phyloP scores from a whole-genome alignment of 495 filamentous ascomycete genomes.

The Annulohypoxylon maeteangense region DNA sequence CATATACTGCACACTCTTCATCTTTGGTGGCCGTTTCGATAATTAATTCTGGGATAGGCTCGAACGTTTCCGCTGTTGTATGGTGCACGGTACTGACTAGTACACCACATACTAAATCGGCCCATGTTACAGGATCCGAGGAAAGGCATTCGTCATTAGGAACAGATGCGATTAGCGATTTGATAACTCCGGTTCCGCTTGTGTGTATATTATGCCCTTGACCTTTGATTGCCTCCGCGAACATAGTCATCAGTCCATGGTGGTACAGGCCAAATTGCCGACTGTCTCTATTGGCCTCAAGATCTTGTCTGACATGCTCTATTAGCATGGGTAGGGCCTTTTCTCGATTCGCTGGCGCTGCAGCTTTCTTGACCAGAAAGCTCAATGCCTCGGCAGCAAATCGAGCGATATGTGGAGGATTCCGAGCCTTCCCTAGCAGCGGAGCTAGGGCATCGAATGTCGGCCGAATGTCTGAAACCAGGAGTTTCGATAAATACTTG shows the following conservation, averaged over 20 bases:
- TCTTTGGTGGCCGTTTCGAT: constrained; percentile 59
- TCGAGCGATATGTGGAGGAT: constrained; percentile 83
- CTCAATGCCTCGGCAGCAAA: constrained; percentile 96
- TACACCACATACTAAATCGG: constrained; percentile 77
- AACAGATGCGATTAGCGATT: constrained; percentile 65
- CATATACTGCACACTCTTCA: constrained; percentile 44
- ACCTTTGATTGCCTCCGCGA: constrained; percentile 87
- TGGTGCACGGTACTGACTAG: constrained; percentile 85
- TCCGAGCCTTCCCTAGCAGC: constrained; percentile 82
- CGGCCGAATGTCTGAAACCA: constrained; percentile 86
- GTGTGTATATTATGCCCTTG: constrained; percentile 84
- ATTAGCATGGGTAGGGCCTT: constrained; percentile 76
- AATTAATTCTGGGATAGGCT: constrained; percentile 68
- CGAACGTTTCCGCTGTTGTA: constrained; percentile 74
- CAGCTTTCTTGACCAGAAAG: constrained; percentile 90
- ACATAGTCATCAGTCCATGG: constrained; percentile 89
- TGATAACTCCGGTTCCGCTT: constrained; percentile 75
- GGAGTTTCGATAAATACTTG: constrained; percentile 89
- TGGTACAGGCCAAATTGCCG: constrained; percentile 72
- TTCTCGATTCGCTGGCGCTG: constrained; percentile 75
- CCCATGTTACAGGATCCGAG: constrained; percentile 57
- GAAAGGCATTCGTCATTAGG: constrained; percentile 60
- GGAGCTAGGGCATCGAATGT: constrained; percentile 85
- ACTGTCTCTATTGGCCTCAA: constrained; percentile 62
- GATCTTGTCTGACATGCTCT: constrained; percentile 72